Percentiles rank a stretch among this genome's conserved stretches.
Conservation (phyloP, 148 eudicot species). For the Cornus controversa region DNA sequence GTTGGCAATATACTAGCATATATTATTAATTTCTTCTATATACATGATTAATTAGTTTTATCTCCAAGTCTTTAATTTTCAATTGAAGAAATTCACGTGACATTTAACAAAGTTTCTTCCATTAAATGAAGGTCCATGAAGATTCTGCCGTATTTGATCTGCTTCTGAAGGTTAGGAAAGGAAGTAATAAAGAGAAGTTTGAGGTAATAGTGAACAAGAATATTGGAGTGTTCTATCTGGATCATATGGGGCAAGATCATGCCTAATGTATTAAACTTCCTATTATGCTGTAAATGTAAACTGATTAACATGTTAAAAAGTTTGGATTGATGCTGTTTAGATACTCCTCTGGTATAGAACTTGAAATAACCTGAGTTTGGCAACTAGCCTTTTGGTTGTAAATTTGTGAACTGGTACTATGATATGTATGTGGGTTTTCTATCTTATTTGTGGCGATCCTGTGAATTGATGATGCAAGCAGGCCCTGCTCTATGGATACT, state of each 20-base stretch:
- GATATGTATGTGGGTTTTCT: too few species aligned
- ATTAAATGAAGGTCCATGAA: slow-evolving; percentile 31
- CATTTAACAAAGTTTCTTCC: slow-evolving; percentile 1
- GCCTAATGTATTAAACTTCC: slow-evolving; percentile 2
- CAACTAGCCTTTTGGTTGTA: neutral
- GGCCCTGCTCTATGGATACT: too few species aligned
- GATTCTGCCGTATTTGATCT: slow-evolving; percentile 36
- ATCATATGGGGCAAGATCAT: slow-evolving; percentile 18
- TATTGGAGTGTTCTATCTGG: slow-evolving; percentile 19
- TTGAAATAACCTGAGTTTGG: too few species aligned
- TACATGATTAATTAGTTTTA: neutral
- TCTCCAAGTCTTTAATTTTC: neutral
- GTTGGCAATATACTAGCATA: slow-evolving; percentile 9
- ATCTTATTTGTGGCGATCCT: too few species aligned
- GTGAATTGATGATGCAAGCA: too few species aligned
- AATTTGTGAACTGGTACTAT: slow-evolving; percentile 3
- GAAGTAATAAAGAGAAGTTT: slow-evolving; percentile 35
- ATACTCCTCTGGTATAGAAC: neutral
- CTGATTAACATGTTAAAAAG: neutral
- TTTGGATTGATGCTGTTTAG: neutral
- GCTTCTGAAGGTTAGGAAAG: slow-evolving; percentile 41
- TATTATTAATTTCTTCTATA: neutral
- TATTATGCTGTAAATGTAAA: neutral
- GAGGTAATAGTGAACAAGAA: slow-evolving; percentile 36
- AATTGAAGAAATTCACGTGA: neutral